Evolutionary conservation across 2,329 filamentous ascomycete genomes (phyloP).

Genomic region (Diaporthe sp.): DNA sequence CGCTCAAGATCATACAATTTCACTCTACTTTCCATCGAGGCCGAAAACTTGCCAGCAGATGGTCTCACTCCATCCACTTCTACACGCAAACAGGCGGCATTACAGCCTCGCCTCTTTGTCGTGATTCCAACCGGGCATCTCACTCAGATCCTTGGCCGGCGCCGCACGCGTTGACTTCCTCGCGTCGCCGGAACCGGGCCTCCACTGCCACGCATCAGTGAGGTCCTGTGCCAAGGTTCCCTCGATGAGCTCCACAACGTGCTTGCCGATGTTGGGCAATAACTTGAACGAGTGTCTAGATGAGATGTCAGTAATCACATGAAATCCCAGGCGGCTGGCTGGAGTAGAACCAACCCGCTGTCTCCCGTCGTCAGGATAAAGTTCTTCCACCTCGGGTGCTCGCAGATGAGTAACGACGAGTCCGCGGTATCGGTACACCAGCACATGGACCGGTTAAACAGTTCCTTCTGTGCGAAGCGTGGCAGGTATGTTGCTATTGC

Average conservation of each 20-base stretch:
- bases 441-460: slow-evolving; percentile 52
- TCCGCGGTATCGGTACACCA: slow-evolving; percentile 55
- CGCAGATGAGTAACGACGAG: slow-evolving; percentile 52
- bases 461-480: slow-evolving; percentile 47
- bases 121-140: slow-evolving; percentile 60
- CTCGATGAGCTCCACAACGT: slow-evolving; percentile 61
- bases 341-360: slow-evolving; percentile 56
- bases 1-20: no score
- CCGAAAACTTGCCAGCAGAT: background rate
- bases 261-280: slow-evolving; percentile 61
- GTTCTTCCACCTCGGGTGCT: slow-evolving; percentile 58
- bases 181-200: slow-evolving; percentile 58
- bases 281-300: slow-evolving; percentile 61
- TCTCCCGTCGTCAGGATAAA: slow-evolving; percentile 62
- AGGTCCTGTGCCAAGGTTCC: slow-evolving; percentile 55
- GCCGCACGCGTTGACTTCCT: slow-evolving; percentile 57
- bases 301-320: slow-evolving; percentile 26
- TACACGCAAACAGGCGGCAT: background rate
- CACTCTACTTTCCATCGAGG: background rate
- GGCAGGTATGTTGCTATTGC: slow-evolving; percentile 51
- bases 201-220: slow-evolving; percentile 59
- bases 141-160: slow-evolving; percentile 58
- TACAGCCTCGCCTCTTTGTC: slow-evolving; percentile 24
- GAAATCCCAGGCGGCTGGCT: background rate
- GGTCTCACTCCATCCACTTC: background rate